A percentile compares a stretch with the other conserved stretches of the same genome.
Evolutionary conservation across 495 filamentous ascomycete species (phyloP).

Genomic region (Copromyces sp.): DNA sequence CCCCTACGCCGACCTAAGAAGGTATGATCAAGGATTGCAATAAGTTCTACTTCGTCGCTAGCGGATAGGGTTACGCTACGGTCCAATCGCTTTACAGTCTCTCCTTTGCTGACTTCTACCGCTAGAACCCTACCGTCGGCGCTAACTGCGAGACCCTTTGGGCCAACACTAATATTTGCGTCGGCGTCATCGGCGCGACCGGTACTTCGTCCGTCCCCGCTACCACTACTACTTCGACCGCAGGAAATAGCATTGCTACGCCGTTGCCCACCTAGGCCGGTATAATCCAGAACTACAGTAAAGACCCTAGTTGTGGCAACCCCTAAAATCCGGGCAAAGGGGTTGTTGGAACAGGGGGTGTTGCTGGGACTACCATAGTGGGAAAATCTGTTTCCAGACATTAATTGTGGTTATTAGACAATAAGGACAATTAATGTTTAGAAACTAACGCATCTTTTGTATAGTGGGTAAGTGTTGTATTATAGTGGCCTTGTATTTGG

Average conservation of each 20-base stretch:
- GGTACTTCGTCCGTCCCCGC: conserved; percentile 4
- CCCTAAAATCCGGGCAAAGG: too few relatives aligned
- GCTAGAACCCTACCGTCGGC: conserved; percentile 2
- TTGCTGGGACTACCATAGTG: too few relatives aligned
- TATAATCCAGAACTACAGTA: too few relatives aligned
- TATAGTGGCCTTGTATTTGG: too few relatives aligned
- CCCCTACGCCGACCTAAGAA: not conserved
- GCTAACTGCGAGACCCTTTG: conserved; percentile 7
- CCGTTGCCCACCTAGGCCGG: conserved; percentile 27
- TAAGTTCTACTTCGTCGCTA: conserved; percentile 3
- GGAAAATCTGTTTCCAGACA: too few relatives aligned
- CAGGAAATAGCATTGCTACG: conserved; percentile 20
- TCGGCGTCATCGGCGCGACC: too few relatives aligned
- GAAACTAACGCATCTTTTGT: too few relatives aligned
- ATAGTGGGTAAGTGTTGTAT: too few relatives aligned
- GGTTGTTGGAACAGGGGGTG: too few relatives aligned
- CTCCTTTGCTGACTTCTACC: not conserved
- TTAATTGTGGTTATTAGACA: too few relatives aligned
- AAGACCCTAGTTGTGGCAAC: too few relatives aligned
- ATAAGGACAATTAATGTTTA: too few relatives aligned
- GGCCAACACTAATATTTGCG: not conserved
- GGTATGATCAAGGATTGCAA: conserved; percentile 4
- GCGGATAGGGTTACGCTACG: not conserved
- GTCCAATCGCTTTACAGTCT: not conserved
- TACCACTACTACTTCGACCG: conserved; percentile 1